Evolutionary conservation across 441 rosid species (phyloP).

Genomic region (Raphanus hybrid): DNA sequence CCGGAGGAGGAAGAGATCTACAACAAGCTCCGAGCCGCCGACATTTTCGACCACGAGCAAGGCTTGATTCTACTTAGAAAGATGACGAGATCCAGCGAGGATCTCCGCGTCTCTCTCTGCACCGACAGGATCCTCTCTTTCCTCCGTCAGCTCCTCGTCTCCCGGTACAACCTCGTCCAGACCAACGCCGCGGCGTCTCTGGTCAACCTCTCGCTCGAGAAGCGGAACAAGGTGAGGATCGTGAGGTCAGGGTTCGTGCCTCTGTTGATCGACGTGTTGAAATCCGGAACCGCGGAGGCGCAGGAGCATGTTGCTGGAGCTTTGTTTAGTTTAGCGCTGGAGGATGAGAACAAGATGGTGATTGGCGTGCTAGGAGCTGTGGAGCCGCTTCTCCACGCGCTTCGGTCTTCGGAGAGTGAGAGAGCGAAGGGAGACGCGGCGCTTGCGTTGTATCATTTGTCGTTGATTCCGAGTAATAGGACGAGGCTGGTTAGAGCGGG

Average conservation of each 20-base stretch:
- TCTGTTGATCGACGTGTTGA: slow-evolving; percentile 52
- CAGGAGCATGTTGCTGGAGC: slow-evolving; percentile 73
- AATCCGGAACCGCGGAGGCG: slow-evolving; percentile 60
- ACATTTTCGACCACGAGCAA: slow-evolving; percentile 57
- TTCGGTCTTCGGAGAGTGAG: slow-evolving; percentile 54
- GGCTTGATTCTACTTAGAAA: slow-evolving; percentile 51
- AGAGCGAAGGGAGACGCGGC: slow-evolving; percentile 59
- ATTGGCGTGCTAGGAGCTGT: slow-evolving; percentile 70
- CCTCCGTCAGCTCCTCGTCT: slow-evolving; percentile 51
- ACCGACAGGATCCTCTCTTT: slow-evolving; percentile 49
- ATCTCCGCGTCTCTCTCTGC: slow-evolving; percentile 54
- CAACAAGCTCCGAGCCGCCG: slow-evolving; percentile 45
- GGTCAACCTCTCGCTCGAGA: slow-evolving; percentile 68
- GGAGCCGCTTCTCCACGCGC: slow-evolving; percentile 64
- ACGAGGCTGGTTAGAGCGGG: slow-evolving; percentile 55
- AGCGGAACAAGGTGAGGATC: slow-evolving; percentile 58
- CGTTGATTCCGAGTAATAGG: slow-evolving; percentile 58
- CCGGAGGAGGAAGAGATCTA: slow-evolving; percentile 57
- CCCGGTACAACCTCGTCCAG: slow-evolving; percentile 57
- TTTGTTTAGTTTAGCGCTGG: slow-evolving; percentile 63
- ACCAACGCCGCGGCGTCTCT: slow-evolving; percentile 69
- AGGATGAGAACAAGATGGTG: slow-evolving; percentile 69
- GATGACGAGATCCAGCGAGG: slow-evolving; percentile 57
- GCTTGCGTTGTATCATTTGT: slow-evolving; percentile 60
- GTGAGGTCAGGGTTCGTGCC: slow-evolving; percentile 71